These are phyloP conservation scores for Chimonanthus praecox DNA, from an alignment of 164 flowering plant species.

Conservation along the genomic window DNA sequence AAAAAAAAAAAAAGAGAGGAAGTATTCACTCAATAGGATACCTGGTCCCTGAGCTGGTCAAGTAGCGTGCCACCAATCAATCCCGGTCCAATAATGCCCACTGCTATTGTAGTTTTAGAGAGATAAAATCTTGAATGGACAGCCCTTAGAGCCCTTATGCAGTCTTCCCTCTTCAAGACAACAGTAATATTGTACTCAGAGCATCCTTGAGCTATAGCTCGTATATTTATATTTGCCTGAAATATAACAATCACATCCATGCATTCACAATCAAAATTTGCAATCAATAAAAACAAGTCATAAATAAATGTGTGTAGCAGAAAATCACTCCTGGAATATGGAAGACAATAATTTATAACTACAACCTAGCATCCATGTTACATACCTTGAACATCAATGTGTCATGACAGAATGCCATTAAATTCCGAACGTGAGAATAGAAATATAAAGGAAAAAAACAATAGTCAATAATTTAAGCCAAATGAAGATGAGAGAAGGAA, in stretches of 20 bases:
- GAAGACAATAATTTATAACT: too few species aligned
- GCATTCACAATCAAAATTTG: background rate
- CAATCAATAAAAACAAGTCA: too few species aligned
- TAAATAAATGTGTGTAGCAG: background rate
- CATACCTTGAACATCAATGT: background rate
- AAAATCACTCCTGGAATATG: background rate
- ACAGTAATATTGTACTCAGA: slow-evolving; percentile 94
- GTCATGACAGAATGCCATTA: background rate
- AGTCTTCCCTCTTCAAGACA: slow-evolving; percentile 87
- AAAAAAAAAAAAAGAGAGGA: background rate
- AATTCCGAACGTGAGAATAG: background rate
- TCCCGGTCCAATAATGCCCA: slow-evolving; percentile 97
- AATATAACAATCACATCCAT: slow-evolving; percentile 9
- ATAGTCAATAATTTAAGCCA: background rate
- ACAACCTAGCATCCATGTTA: background rate
- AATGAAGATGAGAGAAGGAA: slow-evolving; percentile 1
- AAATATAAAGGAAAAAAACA: background rate
- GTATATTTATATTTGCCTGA: slow-evolving; percentile 88
- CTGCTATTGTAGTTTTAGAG: slow-evolving; percentile 82
- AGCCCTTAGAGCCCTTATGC: slow-evolving; percentile 80
- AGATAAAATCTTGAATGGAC: slow-evolving; percentile 91
- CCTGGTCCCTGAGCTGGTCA: slow-evolving; percentile 96
- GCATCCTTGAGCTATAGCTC: slow-evolving; percentile 99
- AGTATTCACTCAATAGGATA: slow-evolving; percentile 12
- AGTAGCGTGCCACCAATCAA: slow-evolving; percentile 87